Evolutionary conservation across 768 basidiomycete genomes (phyloP).

Genomic region (Lactarius sp.): DNA sequence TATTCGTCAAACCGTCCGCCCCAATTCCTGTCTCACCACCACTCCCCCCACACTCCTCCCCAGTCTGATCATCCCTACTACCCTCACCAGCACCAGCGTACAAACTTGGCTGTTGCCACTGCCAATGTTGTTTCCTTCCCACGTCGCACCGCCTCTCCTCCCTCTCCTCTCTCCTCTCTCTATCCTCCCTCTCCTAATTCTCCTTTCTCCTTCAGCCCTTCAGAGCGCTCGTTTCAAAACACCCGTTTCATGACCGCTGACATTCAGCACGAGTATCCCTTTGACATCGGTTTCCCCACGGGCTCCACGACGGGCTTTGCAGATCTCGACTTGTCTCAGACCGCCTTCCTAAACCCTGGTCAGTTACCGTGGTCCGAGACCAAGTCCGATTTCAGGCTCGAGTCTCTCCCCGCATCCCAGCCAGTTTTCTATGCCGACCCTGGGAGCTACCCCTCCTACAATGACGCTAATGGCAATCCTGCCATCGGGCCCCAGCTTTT

Average conservation of each 20-base stretch:
- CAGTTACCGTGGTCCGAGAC: slow-evolving; percentile 18
- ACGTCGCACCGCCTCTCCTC: slow-evolving; percentile 4
- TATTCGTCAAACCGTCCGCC: slow-evolving; percentile 22
- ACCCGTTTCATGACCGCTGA: slow-evolving; percentile 3
- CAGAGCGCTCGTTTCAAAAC: slow-evolving; percentile 12
- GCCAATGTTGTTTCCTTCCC: background rate
- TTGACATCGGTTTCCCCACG: slow-evolving; percentile 10
- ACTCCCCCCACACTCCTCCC: slow-evolving; percentile 13
- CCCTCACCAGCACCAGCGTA: background rate
- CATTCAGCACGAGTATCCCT: slow-evolving; percentile 20
- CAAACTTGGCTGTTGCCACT: slow-evolving; percentile 6
- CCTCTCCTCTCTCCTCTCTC: too few species aligned
- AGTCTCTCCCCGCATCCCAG: slow-evolving; percentile 1
- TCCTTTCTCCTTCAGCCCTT: too few species aligned
- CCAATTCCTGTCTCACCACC: slow-evolving; percentile 7
- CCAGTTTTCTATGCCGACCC: slow-evolving; percentile 13
- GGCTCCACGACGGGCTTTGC: slow-evolving; percentile 10
- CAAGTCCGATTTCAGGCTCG: slow-evolving; percentile 16
- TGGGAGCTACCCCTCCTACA: slow-evolving; percentile 18
- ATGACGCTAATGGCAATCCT: slow-evolving; percentile 6
- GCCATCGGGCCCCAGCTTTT: slow-evolving; percentile 15
- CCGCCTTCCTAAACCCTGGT: slow-evolving; percentile 16
- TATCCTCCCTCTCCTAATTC: too few species aligned
- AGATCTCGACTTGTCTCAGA: slow-evolving; percentile 16
- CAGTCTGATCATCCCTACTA: slow-evolving; percentile 1